Evolutionary conservation across 148 eudicot genomes (phyloP), one percentile per base, ranked within the genome.

Genomic region (Cornus suecica): DNA sequence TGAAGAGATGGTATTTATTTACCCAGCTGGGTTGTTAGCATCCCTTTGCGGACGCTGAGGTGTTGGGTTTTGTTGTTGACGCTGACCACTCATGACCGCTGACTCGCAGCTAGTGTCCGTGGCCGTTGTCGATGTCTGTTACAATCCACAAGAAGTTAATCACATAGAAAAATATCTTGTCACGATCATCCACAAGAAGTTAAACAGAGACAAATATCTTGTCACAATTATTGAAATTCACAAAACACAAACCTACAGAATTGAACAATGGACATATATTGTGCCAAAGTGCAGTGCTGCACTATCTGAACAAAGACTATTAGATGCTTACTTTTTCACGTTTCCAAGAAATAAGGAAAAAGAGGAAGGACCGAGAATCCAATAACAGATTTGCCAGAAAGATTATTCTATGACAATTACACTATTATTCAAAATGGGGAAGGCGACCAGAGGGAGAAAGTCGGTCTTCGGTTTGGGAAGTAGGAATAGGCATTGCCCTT

Each of bases 11-110:
- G 58, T 8, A 31, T 14, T 15, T n/a, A 65, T 2, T 71, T 85
- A 87, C 90, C 90, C 82, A 41, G 88, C 85, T 85, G 90, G 90
- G 90, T 77, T 85, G 68, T 84, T 87, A 70, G 87, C 87, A 87
- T 87, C 90, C 77, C 83, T 78, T 51, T 71, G 81, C 0, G 88
- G 84, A 69, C 81, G 90, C 86, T 83, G 86, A 66, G 83, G 84
- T 42, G 85, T 82, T 74, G 87, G 86, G 88, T 86, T 86, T 79
- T 83, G 80, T 72, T 84, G 87, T 75, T 85, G 86, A 34, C 79
- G 83, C 72, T 87, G 90, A 87, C 84, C 88, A 69, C 82, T 86
- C 83, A 86, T 74, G 30, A 85, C 90, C 78, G 81, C 87, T 62
- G 90, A 87, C 78, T 87, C 90, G 30, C 90, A 87, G 80, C 92